These are phyloP conservation scores for Phlyctochytrium bullatum DNA, from an alignment of 192 early-diverging fungal species.

Conservation along the genomic window DNA sequence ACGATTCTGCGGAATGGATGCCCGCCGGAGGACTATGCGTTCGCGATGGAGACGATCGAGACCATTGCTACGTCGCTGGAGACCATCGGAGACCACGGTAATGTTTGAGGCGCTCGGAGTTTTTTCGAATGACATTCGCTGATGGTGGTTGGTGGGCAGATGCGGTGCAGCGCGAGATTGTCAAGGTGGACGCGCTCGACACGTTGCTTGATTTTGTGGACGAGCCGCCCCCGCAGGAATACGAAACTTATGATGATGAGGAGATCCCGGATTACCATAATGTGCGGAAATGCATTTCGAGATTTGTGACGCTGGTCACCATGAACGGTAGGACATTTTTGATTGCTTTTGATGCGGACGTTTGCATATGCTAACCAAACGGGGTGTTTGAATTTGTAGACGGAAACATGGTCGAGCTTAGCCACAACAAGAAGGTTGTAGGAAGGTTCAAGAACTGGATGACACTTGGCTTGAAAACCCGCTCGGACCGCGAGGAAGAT, in stretches of 20 bases:
- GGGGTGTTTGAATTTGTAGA: conserved; percentile 22
- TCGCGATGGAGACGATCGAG: conserved; percentile 45
- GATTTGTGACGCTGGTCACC: conserved; percentile 45
- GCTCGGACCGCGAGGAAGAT: conserved; percentile 36
- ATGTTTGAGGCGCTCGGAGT: conserved; percentile 1
- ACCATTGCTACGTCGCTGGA: conserved; percentile 42
- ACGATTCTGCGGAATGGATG: too few relatives aligned
- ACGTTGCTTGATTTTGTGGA: conserved; percentile 49
- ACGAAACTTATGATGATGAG: conserved; percentile 20
- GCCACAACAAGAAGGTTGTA: conserved; percentile 30
- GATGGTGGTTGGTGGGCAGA: too few relatives aligned
- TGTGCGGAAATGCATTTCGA: conserved; percentile 41
- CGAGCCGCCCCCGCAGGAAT: conserved; percentile 10
- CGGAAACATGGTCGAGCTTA: conserved; percentile 43
- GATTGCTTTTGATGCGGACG: not conserved
- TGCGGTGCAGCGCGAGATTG: conserved; percentile 38
- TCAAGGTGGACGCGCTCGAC: conserved; percentile 29
- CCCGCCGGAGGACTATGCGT: too few relatives aligned
- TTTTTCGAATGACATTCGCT: too few relatives aligned
- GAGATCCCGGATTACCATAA: conserved; percentile 28
- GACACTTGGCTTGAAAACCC: conserved; percentile 25
- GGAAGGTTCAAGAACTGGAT: conserved; percentile 45
- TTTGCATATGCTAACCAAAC: conserved; percentile 27
- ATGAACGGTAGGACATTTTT: conserved; percentile 41
- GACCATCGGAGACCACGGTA: conserved; percentile 45